Base-by-base conservation (phyloP, 805 yeast genomes). In the Teunomyces atbi region DNA sequence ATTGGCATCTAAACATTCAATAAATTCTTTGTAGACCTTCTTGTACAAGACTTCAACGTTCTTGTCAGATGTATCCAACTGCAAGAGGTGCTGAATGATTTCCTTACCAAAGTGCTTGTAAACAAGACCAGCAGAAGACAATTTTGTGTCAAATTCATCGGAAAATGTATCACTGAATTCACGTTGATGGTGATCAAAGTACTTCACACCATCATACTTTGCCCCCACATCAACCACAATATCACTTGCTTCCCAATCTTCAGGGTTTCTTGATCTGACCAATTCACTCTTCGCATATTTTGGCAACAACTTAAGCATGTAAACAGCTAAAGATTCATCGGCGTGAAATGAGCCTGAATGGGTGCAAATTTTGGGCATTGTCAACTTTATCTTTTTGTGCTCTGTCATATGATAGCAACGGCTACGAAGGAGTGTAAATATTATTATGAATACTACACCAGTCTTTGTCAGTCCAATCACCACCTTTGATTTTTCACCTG, bases 261-360 rank as follows among this genome's bases (percentile, higher is more conserved):
- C 79, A 7, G 91, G 86, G 50, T 84, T 84, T 71, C 99, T 81
- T 3, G 97, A 86, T 64, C 99, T 83, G 16, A 88, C 79, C 16
- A 94, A 74, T 44, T 73, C 75, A 16, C 96, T 83, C 48, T 81
- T 73, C 40, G 77, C 61, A 65, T 67, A 94, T 62, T 77, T 74
- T 6, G 96, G 94, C 40, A 92, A 69, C 15, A 81, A 70, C 54
- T 78, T 81, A 46, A 94, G 71, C 85, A 94, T 82, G 65, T 77
- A 91, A 2, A 92, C 96, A 2, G 98, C 99, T 43, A 94, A 76
- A 8, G 96, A 83, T 66, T 94, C 99, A 65, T 94, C 99, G 8
- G 98, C 98, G 62, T 94, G 99, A 76, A 94, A 94, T 0, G 90
- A 78, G 6, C 99, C 99, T 41, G 91, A 85, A 59, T 87, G 95